Evolutionary conservation across 768 basidiomycete species (phyloP).

Genomic region (Russula dissimulans): DNA sequence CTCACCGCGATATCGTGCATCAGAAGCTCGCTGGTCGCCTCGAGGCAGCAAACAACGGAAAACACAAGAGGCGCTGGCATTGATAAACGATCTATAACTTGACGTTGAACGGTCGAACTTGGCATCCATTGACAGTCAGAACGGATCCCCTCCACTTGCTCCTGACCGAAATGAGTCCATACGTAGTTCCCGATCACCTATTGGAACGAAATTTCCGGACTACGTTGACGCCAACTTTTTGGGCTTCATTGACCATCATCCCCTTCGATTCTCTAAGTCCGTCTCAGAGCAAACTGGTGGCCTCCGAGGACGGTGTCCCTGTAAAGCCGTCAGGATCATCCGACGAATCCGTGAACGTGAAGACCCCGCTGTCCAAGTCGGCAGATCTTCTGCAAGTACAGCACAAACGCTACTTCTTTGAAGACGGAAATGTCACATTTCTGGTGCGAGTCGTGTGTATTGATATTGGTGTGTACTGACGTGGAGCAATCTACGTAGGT

Average conservation of each 20-base stretch:
- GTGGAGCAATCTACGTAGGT: neutral
- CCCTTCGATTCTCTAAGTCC: neutral
- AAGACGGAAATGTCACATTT: constrained; percentile 12
- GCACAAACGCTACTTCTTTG: constrained; percentile 7
- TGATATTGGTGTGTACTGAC: neutral
- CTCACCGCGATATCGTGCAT: no score
- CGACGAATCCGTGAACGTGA: neutral
- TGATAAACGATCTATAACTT: no score
- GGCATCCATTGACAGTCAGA: no score
- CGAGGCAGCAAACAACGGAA: neutral
- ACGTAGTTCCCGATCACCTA: neutral
- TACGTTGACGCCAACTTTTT: neutral
- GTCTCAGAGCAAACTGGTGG: neutral
- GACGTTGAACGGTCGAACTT: no score
- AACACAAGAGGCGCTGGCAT: neutral
- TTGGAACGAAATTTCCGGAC: neutral
- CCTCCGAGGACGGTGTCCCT: neutral
- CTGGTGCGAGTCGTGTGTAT: neutral
- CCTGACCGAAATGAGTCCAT: neutral
- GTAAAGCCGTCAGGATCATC: neutral
- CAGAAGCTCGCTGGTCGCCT: no score
- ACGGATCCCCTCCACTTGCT: neutral
- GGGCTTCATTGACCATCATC: neutral
- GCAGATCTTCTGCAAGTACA: neutral
- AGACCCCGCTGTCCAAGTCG: neutral